Conservation (phyloP, 257 asterid genomes). For the Capsicum baccatum region DNA sequence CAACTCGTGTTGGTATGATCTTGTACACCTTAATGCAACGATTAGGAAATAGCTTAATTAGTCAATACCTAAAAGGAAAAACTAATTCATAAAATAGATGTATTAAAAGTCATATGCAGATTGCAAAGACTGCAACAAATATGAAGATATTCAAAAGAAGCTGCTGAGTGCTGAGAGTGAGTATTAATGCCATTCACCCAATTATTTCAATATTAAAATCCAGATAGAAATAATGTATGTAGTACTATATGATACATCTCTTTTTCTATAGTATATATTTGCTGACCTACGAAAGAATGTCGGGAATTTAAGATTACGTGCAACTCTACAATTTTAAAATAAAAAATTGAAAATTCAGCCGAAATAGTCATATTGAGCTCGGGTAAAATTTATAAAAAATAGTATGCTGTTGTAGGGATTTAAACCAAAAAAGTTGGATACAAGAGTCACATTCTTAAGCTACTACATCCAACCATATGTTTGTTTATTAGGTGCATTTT, state of each 20-base stretch:
- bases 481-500: too few relatives aligned
- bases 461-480: too few relatives aligned
- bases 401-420: too few relatives aligned
- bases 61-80: slow-evolving; percentile 24
- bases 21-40: background rate
- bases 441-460: too few relatives aligned
- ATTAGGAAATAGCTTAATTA: background rate
- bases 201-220: background rate
- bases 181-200: background rate
- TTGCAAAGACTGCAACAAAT: slow-evolving; percentile 11
- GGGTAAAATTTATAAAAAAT: too few relatives aligned
- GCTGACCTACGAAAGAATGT: background rate
- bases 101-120: background rate
- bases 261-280: background rate
- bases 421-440: too few relatives aligned
- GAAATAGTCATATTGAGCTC: too few relatives aligned
- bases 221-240: background rate
- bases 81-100: background rate
- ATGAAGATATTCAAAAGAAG: slow-evolving; percentile 20
- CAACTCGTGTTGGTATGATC: background rate
- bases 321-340: background rate
- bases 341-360: too few relatives aligned
- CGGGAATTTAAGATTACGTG: background rate
- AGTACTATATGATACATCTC: background rate
- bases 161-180: background rate